Base-by-base conservation (phyloP, 2,329 filamentous ascomycete species). In the Microcyclospora pomicola region DNA sequence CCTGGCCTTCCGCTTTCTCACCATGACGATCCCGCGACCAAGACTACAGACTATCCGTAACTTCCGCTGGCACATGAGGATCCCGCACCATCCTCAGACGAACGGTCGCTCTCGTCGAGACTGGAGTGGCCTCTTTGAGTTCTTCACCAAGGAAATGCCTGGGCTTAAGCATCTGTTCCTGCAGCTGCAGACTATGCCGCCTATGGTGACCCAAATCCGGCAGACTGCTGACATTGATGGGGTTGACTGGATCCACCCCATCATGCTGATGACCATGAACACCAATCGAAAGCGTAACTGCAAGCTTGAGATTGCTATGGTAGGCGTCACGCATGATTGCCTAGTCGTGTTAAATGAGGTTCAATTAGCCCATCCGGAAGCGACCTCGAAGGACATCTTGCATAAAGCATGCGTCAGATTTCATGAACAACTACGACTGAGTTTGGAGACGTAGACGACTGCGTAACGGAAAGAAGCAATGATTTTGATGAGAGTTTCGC, bases 1-100 rank as follows among this genome's bases (percentile, higher is more conserved):
- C 16, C 51, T 49, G 15, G 51, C 52, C 6, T 53, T 57, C 40
- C 50, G 48, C 12, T 52, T 56, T 35, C 42, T 57, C 15, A 51
- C 48, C 34, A 34, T 46, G 42, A 55, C 50, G 42, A 41, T 55
- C 5, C 54, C 54, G 4, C 41, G 43, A 9, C 48, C 49, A 29
- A 46, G 54, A 10, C 43, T 57, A 2, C 40, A 40, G 11, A 43
- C 39, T 15, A 44, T 57, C 11, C 50, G 54, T 9, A 47, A 49
- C 27, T 49, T 57, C 31, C 49, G 52, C 13, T 39, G 54, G 14
- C 47, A 48, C 15, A 51, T 57, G 48, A 49, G 51, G 2, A 43
- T 56, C 9, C 54, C 54, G 10, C 47, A 53, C 9, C 54, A 57
- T 41, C 54, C 54, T 5, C 38, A 38, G 35, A 34, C 51, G 31